Conservation (phyloP, 495 filamentous ascomycete genomes). For the Halenospora varia region DNA sequence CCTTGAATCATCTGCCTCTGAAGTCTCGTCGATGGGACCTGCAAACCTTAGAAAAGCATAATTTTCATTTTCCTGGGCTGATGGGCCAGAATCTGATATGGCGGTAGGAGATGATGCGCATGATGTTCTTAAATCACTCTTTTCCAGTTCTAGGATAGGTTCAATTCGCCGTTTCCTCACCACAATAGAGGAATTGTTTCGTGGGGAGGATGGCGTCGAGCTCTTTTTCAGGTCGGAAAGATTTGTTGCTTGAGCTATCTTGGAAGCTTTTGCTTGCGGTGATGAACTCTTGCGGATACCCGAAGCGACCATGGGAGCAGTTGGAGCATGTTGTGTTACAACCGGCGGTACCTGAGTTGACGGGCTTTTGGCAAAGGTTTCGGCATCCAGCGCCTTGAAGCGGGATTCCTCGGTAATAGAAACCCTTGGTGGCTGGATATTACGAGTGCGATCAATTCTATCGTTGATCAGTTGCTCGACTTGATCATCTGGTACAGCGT, state of each 20-base stretch:
- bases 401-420: neutral
- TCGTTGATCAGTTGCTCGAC: neutral
- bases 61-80: neutral
- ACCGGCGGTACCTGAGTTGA: neutral
- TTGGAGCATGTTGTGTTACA: neutral
- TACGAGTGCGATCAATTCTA: neutral
- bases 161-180: neutral
- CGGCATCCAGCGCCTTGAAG: neutral
- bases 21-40: neutral
- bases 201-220: neutral
- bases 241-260: neutral
- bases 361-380: neutral
- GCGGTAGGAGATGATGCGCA: neutral
- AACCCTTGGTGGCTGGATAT: neutral
- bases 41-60: neutral
- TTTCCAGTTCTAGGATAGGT: neutral
- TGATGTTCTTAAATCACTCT: neutral
- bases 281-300: neutral
- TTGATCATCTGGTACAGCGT: neutral
- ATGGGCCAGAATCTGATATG: neutral
- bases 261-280: conserved; percentile 1
- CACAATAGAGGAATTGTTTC: neutral
- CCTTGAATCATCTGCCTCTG: neutral
- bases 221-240: neutral
- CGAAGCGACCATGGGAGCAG: neutral